Evolutionary conservation across 1,139 yeast species (phyloP).

Genomic region (Kodamaea anthophila): DNA sequence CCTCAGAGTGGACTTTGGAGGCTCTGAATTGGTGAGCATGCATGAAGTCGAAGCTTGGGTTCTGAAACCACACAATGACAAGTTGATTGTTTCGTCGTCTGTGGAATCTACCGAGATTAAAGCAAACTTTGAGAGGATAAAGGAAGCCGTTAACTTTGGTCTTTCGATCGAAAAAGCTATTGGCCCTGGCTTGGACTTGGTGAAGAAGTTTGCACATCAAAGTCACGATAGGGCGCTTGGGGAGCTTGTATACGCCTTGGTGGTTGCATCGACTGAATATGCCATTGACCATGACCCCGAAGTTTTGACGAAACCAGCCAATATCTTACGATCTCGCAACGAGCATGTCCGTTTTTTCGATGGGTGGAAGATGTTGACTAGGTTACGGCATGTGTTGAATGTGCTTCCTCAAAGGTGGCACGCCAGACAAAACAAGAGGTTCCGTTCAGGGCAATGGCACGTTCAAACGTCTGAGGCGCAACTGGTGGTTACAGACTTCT

Average conservation of each 20-base stretch:
- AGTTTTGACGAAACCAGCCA: slow-evolving; percentile 84
- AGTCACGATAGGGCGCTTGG: slow-evolving; percentile 19
- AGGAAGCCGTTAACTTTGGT: slow-evolving; percentile 32
- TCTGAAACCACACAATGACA: slow-evolving; percentile 18
- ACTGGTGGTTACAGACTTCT: slow-evolving; percentile 49
- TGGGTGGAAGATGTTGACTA: slow-evolving; percentile 80
- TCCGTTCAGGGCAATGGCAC: slow-evolving; percentile 19
- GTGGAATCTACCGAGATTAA: too few relatives aligned
- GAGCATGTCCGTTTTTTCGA: slow-evolving; percentile 76
- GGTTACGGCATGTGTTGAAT: slow-evolving; percentile 67
- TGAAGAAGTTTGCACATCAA: slow-evolving; percentile 11
- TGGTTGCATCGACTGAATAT: slow-evolving; percentile 56
- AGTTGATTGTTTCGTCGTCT: slow-evolving; percentile 29
- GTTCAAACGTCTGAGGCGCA: slow-evolving; percentile 29
- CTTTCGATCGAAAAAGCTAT: slow-evolving; percentile 15
- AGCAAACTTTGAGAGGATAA: slow-evolving; percentile 27
- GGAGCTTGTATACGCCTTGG: slow-evolving; percentile 49
- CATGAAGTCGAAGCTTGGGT: slow-evolving; percentile 42
- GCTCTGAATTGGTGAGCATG: slow-evolving; percentile 7
- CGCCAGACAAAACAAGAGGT: slow-evolving; percentile 16
- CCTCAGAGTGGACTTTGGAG: not conserved
- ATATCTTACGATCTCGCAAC: slow-evolving; percentile 61
- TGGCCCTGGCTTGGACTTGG: slow-evolving; percentile 17
- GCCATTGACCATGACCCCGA: slow-evolving; percentile 78
- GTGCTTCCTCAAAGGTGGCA: slow-evolving; percentile 56